These are phyloP conservation scores for Nakazawaea pomicola DNA, from an alignment of 805 yeast genomes.

Conservation along the genomic window DNA sequence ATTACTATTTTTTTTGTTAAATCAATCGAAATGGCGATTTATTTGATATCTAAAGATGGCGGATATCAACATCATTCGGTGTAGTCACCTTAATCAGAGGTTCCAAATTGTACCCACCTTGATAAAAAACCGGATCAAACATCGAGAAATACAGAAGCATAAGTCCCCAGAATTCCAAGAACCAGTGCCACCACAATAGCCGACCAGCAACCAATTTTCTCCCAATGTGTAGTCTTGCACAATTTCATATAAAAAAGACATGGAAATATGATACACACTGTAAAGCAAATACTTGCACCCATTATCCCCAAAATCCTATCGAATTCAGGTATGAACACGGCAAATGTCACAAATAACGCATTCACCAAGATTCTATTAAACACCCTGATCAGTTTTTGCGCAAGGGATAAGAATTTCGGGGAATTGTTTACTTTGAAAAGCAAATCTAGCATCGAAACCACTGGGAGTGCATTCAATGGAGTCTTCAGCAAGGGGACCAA, in stretches of 20 bases:
- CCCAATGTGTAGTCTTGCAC: slow-evolving; percentile 45
- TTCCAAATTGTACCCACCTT: too few species aligned
- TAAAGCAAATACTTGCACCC: slow-evolving; percentile 80
- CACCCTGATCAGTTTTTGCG: slow-evolving; percentile 12
- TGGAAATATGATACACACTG: slow-evolving; percentile 77
- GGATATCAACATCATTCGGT: too few species aligned
- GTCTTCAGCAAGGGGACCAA: slow-evolving; percentile 82
- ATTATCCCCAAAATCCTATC: slow-evolving; percentile 79
- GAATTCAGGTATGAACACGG: slow-evolving; percentile 76
- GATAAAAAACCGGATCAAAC: too few species aligned
- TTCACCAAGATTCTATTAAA: slow-evolving; percentile 49
- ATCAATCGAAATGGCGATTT: too few species aligned
- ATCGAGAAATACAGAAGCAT: slow-evolving; percentile 37
- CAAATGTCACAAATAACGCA: slow-evolving; percentile 54
- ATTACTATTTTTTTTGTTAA: too few species aligned
- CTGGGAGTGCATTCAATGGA: slow-evolving; percentile 83
- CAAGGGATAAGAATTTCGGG: slow-evolving; percentile 2
- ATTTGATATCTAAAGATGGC: too few species aligned
- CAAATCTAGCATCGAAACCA: slow-evolving; percentile 69
- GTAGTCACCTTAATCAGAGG: too few species aligned
- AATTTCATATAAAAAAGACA: slow-evolving; percentile 66
- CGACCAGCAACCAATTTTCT: slow-evolving; percentile 36
- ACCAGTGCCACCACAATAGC: slow-evolving; percentile 43
- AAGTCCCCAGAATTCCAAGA: slow-evolving; percentile 57
- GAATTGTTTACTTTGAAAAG: slow-evolving; percentile 22